Base-by-base conservation (phyloP, 371 early-diverging fungal genomes). In the Circinella umbellata region DNA sequence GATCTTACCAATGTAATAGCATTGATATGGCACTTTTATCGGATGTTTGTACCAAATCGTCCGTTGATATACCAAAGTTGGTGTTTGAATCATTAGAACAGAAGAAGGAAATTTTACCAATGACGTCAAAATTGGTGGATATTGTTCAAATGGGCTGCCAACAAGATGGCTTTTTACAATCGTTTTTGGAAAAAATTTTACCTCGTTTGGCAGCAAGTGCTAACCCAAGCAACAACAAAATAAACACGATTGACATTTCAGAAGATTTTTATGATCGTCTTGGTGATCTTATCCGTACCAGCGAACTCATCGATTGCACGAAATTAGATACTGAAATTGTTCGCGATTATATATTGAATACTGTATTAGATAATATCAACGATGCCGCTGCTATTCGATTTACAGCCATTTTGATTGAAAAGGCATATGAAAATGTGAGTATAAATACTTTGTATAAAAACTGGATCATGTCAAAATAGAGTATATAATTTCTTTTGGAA, bases 301-400 rank as follows among this genome's bases (percentile, higher is more conserved):
- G 36, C 10, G 46, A 63, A 1, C 65, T 77, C 27, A 27, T 27
- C 3, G 63, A 73, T 27, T 77, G 73, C 69, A 49, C 68, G 9
- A 10, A 20, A 3, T 48, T 85, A 7, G 73, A 85, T 48, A 27
- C 69, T 2, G 85, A 85, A 37, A 66, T 67, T 54, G 73, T 85
- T 2, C 84, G 84, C 15, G 85, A 87, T 61, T 82, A 70, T 67
- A 67, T 85, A 4, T 70, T 87, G 18, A 76, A 75, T 0, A 76
- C 78, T 0, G 51, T 87, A 10, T 73, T 85, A 64, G 85, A 87
- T 48, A 80, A 78, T 36, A 61, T 87, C 3, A 70, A 65, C 2
- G 66, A 81, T 60, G 68, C 82, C n/a, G 62, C 73, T 18, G 79
- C 84, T 37, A 73, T 87, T 20, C 68, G 67, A 1, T 85, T 82